Evolutionary conservation across 768 basidiomycete genomes (phyloP), one percentile per base, ranked within the genome.

Genomic region (Trametes cinnabarina): DNA sequence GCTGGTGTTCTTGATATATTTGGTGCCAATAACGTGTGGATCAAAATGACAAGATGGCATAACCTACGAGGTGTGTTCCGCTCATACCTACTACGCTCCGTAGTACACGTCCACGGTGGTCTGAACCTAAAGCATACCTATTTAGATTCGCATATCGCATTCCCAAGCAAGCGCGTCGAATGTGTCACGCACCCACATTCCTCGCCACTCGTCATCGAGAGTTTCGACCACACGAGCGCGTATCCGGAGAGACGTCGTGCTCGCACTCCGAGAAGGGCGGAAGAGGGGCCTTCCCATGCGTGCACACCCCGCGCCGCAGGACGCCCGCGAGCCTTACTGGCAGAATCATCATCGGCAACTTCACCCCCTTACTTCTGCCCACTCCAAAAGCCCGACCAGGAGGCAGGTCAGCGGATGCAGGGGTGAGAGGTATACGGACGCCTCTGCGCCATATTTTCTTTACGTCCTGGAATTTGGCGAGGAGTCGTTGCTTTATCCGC

Each of bases 221-320:
- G 30, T 32, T 32, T 12, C 11, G 22, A 22, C 32, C 50, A 28
- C 25, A 51, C 25, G 39, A 28, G 26, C 50, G 50, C 50, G 39
- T 54, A 46, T 46, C 8, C 43, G 43, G 26, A 54, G 34, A 19
- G 25, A 55, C 26, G 54, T 55, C 54, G 53, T 22, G 20, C 26
- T 8, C 35, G 44, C 54, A 55, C 2, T 32, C 54, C 54, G 54
- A 55, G 54, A 55, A 55, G 54, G 54, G 37, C 54, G 54, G 54
- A 55, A 22, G 43, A 47, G 23, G 17, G 54, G 37, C n/a, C 9
- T 55, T 44, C 46, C 37, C 20, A 49, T 49, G 6, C 32, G 11
- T 23, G 10, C 8, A 15, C 50, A 15, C 51, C 30, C 20, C 37
- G 22, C 49, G 12, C 35, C 20, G 23, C 23, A 39, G 22, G 34